Percentiles rank a stretch among this genome's conserved stretches.
Conservation (phyloP, 345 rosid species). For the Gossypioides kirkii region DNA sequence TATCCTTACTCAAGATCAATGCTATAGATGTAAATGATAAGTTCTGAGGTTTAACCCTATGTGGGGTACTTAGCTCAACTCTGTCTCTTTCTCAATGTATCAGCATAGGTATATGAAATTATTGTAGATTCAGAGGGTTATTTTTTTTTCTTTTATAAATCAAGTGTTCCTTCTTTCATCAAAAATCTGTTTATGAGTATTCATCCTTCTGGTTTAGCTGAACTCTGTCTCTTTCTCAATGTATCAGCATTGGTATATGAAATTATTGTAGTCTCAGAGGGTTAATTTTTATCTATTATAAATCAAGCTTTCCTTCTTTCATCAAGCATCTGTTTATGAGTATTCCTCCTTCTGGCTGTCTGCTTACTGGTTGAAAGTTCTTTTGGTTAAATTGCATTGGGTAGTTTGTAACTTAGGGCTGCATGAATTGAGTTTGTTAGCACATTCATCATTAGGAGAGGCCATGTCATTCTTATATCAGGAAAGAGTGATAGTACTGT, state of each 20-base stretch:
- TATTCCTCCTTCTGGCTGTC: not conserved
- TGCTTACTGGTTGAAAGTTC: not conserved
- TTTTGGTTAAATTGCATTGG: not conserved
- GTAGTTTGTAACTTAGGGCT: not conserved
- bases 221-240: not conserved
- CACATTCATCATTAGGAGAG: not conserved
- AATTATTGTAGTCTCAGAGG: not conserved
- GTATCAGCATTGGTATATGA: not conserved
- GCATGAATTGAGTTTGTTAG: not conserved
- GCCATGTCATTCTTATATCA: not conserved
- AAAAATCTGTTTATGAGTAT: not conserved
- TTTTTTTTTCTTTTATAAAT: not conserved
- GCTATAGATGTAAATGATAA: not conserved
- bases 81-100: not conserved
- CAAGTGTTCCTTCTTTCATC: not conserved
- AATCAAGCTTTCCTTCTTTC: not conserved
- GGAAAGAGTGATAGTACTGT: not conserved
- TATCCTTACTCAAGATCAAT: not conserved
- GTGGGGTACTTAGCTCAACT: not conserved
- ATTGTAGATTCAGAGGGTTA: not conserved
- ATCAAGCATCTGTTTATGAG: not conserved
- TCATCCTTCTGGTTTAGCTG: not conserved
- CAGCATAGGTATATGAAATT: not conserved
- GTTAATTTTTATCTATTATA: not conserved
- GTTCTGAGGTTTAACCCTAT: not conserved